Percentiles rank a stretch among this genome's conserved stretches.
Conservation (phyloP, 2,329 filamentous ascomycete genomes). For the Calonectria montana region DNA sequence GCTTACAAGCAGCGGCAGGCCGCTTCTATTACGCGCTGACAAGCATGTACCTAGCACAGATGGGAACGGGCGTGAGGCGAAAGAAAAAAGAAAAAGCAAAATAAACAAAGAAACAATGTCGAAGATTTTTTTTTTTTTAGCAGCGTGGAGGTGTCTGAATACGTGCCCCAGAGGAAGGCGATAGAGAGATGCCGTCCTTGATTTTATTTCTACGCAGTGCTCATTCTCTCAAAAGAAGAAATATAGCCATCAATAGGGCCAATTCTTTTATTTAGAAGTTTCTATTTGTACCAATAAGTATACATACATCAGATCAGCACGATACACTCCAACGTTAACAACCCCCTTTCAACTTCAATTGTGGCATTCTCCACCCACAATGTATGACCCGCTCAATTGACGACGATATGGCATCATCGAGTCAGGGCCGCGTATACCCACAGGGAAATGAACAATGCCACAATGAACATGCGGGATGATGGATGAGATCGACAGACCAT, state of each 20-base stretch:
- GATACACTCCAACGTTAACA: neutral
- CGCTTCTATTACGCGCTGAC: neutral
- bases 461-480: neutral
- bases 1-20: neutral
- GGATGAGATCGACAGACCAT: neutral
- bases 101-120: neutral
- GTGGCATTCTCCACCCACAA: neutral
- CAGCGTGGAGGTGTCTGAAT: neutral
- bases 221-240: neutral
- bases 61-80: neutral
- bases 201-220: neutral
- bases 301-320: neutral
- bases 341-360: neutral
- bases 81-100: neutral
- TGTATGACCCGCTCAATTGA: neutral
- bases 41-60: neutral
- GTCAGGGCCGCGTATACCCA: neutral
- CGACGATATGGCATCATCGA: neutral
- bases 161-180: neutral
- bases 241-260: neutral
- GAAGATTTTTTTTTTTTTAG: neutral
- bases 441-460: conserved; percentile 1
- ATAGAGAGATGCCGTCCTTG: neutral
- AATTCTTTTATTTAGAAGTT: neutral
- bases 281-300: neutral